phyloP scores from a whole-genome alignment of 2,329 filamentous ascomycete species.

The Plectosphaerella cucumerina region DNA sequence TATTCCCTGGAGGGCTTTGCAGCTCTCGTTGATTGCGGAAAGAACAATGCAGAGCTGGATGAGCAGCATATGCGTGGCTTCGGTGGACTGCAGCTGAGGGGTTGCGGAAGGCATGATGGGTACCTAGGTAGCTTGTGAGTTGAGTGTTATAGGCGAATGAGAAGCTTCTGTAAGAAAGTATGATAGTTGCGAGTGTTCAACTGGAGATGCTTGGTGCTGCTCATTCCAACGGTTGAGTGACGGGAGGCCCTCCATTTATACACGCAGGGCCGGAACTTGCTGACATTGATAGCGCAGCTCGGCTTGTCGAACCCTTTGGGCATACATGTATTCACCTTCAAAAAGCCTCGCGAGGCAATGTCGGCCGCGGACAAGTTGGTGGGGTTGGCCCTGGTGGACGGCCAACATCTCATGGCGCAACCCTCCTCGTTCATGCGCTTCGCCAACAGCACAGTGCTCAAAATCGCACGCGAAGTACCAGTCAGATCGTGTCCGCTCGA shows the following conservation, averaged over 20 bases:
- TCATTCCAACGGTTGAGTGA: background rate
- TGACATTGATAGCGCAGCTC: too few relatives aligned
- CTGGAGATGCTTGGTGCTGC: background rate
- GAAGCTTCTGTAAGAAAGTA: too few relatives aligned
- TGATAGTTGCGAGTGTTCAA: too few relatives aligned
- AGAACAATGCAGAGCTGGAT: slow-evolving; percentile 1
- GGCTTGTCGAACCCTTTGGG: too few relatives aligned
- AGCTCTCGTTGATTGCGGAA: slow-evolving; percentile 5
- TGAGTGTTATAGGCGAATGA: background rate
- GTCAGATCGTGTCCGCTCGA: too few relatives aligned
- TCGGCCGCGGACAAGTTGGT: background rate
- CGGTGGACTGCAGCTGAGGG: background rate
- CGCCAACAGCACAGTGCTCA: background rate
- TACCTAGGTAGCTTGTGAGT: too few relatives aligned
- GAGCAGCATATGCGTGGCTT: background rate
- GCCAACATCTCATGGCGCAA: background rate
- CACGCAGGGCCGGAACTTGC: too few relatives aligned
- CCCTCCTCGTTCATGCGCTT: background rate
- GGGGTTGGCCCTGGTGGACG: background rate
- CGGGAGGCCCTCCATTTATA: background rate
- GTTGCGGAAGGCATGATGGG: background rate
- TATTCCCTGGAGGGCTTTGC: slow-evolving; percentile 1
- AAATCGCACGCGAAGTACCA: background rate
- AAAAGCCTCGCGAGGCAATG: background rate
- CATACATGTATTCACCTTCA: background rate